Evolutionary conservation across 1,284 basidiomycete genomes (phyloP).

Genomic region (Leccinum solheimii): DNA sequence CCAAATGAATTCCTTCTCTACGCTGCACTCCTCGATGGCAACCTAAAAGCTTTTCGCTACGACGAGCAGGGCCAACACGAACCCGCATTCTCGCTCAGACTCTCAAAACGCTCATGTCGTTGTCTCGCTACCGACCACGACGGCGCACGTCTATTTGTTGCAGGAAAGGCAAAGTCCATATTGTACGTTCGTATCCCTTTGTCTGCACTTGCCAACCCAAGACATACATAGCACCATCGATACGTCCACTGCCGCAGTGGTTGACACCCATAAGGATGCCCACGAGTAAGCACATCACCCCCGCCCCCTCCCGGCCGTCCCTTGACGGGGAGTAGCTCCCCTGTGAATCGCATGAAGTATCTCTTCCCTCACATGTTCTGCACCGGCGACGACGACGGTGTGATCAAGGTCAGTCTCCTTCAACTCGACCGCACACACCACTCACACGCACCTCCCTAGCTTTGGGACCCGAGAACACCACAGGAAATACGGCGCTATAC

Average conservation of each 20-base stretch:
- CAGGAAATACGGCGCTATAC: constrained; percentile 69
- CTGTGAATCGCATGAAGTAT: constrained; percentile 81
- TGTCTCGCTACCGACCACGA: constrained; percentile 64
- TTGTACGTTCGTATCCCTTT: constrained; percentile 55
- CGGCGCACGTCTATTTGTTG: constrained; percentile 70
- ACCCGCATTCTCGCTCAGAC: constrained; percentile 55
- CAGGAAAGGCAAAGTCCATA: constrained; percentile 82
- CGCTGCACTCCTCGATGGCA: constrained; percentile 78
- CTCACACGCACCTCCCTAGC: constrained; percentile 41
- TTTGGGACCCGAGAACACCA: constrained; percentile 84
- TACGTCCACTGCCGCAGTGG: constrained; percentile 61
- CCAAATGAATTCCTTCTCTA: constrained; percentile 71
- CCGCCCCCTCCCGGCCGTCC: constrained; percentile 15
- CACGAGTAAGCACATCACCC: constrained; percentile 69
- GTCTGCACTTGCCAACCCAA: not conserved
- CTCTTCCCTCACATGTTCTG: constrained; percentile 71
- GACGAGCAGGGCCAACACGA: constrained; percentile 62
- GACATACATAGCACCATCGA: constrained; percentile 60
- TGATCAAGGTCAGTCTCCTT: constrained; percentile 70
- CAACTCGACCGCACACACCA: not conserved
- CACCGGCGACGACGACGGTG: constrained; percentile 92
- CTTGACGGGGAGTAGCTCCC: constrained; percentile 57
- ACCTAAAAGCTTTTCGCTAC: constrained; percentile 79
- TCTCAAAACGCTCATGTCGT: constrained; percentile 76
- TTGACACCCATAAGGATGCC: constrained; percentile 61